These are phyloP conservation scores for Ascochyta fabae DNA, from an alignment of 2,329 filamentous ascomycete genomes.

Conservation along the genomic window DNA sequence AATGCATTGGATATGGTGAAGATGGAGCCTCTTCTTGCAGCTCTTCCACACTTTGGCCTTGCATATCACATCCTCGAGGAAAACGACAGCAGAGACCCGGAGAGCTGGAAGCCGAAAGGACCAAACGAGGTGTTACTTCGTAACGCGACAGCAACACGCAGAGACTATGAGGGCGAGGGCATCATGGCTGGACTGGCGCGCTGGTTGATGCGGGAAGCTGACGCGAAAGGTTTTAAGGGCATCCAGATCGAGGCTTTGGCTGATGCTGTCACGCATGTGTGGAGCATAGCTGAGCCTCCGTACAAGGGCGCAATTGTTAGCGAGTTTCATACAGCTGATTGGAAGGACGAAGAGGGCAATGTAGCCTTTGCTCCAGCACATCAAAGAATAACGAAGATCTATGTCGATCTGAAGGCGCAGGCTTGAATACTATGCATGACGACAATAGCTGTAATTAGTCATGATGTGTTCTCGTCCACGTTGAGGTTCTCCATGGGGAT, in stretches of 20 bases:
- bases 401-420: constrained; percentile 35
- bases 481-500: no score
- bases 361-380: constrained; percentile 32
- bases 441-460: neutral
- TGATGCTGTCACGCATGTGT: constrained; percentile 41
- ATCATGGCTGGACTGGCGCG: constrained; percentile 46
- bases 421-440: neutral
- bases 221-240: constrained; percentile 38
- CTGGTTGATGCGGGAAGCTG: constrained; percentile 49
- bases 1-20: constrained; percentile 33
- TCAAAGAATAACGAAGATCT: constrained; percentile 34
- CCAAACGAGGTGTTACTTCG: constrained; percentile 43
- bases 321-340: constrained; percentile 32
- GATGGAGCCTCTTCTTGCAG: constrained; percentile 29
- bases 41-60: constrained; percentile 33
- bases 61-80: constrained; percentile 31
- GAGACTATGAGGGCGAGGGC: constrained; percentile 43
- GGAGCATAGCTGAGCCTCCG: constrained; percentile 35
- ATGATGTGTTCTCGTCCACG: no score
- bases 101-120: constrained; percentile 36
- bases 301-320: constrained; percentile 31
- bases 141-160: constrained; percentile 47
- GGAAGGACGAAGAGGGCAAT: constrained; percentile 32
- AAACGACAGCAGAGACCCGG: constrained; percentile 31
- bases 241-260: constrained; percentile 47